Conservation (phyloP, 768 basidiomycete genomes). For the Lentinula guzmanii region DNA sequence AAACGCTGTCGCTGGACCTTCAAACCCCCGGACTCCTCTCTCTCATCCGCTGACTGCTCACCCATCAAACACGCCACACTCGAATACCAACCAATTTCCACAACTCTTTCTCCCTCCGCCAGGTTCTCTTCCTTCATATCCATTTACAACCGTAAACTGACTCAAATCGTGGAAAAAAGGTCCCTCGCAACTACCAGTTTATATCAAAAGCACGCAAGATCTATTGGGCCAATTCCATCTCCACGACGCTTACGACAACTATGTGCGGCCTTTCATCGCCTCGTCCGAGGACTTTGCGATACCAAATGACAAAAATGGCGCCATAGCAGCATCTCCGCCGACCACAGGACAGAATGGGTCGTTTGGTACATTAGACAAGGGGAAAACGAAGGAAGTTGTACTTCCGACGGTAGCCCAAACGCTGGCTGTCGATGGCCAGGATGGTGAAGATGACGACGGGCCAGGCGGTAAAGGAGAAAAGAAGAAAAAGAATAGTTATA, state of each 20-base stretch:
- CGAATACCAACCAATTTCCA: constrained; percentile 5
- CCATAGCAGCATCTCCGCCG: constrained; percentile 10
- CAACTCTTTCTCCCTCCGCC: constrained; percentile 35
- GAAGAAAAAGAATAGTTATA: constrained; percentile 78
- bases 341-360: constrained; percentile 16
- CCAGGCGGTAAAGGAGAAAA: constrained; percentile 51
- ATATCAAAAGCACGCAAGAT: constrained; percentile 73
- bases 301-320: constrained; percentile 1
- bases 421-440: constrained; percentile 17
- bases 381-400: constrained; percentile 37
- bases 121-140: constrained; percentile 20
- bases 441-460: constrained; percentile 49
- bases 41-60: constrained; percentile 21
- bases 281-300: constrained; percentile 21
- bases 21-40: constrained; percentile 23
- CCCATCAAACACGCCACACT: constrained; percentile 18
- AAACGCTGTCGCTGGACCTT: constrained; percentile 65
- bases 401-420: constrained; percentile 1
- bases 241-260: constrained; percentile 72
- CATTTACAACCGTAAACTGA: constrained; percentile 9
- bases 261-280: constrained; percentile 53
- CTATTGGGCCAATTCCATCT: constrained; percentile 69
- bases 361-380: constrained; percentile 29
- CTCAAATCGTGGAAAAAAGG: constrained; percentile 17
- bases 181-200: constrained; percentile 31